Conservation (phyloP, 2,329 filamentous ascomycete species). For the Phaeoacremonium minimum region DNA sequence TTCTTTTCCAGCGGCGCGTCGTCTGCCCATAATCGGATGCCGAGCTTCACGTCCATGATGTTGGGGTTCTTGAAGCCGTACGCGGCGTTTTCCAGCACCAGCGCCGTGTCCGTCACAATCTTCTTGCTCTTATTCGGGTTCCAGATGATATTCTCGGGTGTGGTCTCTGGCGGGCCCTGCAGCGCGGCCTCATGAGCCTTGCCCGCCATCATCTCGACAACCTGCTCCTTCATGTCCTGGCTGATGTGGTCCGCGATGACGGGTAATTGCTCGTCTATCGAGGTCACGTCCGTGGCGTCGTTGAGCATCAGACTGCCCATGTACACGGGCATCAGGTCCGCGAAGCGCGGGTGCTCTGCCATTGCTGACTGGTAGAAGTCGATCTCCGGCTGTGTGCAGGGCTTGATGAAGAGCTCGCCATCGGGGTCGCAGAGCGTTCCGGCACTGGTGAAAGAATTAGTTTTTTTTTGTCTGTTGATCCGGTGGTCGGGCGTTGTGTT, state of each 20-base stretch:
- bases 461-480: not conserved
- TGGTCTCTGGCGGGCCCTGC: conserved; percentile 1
- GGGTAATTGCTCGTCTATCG: conserved; percentile 46
- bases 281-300: conserved; percentile 40
- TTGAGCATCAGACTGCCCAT: conserved; percentile 75
- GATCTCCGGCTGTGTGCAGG: conserved; percentile 81
- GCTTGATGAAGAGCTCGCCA: conserved; percentile 88
- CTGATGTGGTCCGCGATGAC: conserved; percentile 38
- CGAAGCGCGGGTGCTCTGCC: conserved; percentile 66
- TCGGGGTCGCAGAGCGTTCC: conserved; percentile 82
- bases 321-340: conserved; percentile 77
- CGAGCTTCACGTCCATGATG: conserved; percentile 90
- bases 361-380: conserved; percentile 78
- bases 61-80: conserved; percentile 80
- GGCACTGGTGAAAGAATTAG: conserved; percentile 71
- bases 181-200: conserved; percentile 7
- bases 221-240: conserved; percentile 31
- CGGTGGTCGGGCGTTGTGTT: too few relatives aligned
- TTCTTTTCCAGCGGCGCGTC: conserved; percentile 57
- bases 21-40: conserved; percentile 81
- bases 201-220: conserved; percentile 15
- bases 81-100: conserved; percentile 82
- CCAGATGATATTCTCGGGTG: conserved; percentile 30
- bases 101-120: conserved; percentile 73
- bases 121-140: conserved; percentile 45